Percentiles rank a stretch among this genome's conserved stretches.
phyloP scores from a whole-genome alignment of 1,284 basidiomycete genomes.

The Trametes hirsuta region DNA sequence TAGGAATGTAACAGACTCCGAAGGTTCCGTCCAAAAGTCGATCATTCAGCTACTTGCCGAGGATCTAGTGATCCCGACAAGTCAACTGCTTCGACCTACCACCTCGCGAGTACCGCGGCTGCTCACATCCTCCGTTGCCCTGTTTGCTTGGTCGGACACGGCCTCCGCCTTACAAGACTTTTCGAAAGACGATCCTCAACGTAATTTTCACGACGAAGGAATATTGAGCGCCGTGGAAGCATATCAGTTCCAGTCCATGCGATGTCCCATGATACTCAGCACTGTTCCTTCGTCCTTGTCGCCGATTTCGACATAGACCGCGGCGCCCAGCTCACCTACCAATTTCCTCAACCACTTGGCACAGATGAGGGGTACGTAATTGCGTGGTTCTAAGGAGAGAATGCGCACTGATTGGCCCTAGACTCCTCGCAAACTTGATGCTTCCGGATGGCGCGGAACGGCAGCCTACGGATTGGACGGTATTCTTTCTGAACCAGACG shows the following conservation, averaged over 20 bases:
- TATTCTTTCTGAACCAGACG: conserved; percentile 97
- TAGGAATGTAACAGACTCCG: too few relatives aligned
- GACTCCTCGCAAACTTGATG: conserved; percentile 96
- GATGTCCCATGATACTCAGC: conserved; percentile 54
- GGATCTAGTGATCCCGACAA: too few relatives aligned
- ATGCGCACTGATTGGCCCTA: conserved; percentile 34
- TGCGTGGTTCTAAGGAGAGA: neutral
- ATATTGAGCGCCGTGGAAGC: neutral
- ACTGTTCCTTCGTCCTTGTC: conserved; percentile 90
- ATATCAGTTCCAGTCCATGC: neutral
- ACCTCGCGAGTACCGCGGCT: too few relatives aligned
- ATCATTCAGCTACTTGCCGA: too few relatives aligned
- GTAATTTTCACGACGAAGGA: too few relatives aligned
- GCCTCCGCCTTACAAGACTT: too few relatives aligned
- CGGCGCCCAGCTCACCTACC: conserved; percentile 89
- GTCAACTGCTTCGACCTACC: too few relatives aligned
- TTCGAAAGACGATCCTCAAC: too few relatives aligned
- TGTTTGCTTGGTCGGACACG: too few relatives aligned
- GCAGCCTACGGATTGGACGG: conserved; percentile 95
- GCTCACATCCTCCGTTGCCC: too few relatives aligned
- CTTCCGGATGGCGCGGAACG: conserved; percentile 97
- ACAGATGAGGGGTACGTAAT: conserved; percentile 86
- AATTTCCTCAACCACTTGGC: conserved; percentile 91
- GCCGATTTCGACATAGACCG: conserved; percentile 96
- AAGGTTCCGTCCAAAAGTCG: too few relatives aligned